Evolutionary conservation across 2,329 filamentous ascomycete genomes (phyloP), one percentile per base, ranked within the genome.

Genomic region (Phoma sp.): DNA sequence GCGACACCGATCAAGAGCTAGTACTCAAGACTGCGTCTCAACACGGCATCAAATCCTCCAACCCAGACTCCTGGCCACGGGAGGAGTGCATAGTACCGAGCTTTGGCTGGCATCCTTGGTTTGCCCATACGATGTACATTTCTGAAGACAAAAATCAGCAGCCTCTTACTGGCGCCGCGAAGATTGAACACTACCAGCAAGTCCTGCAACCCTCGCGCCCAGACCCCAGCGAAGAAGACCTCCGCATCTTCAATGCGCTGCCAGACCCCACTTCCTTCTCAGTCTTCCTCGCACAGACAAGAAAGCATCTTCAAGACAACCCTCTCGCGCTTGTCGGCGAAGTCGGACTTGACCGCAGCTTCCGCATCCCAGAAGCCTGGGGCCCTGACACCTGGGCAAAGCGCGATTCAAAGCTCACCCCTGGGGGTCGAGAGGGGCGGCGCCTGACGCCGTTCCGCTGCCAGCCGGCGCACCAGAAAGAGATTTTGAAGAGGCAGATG

Each of bases 91-190:
- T 88, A 24, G 64, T 93, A 3, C 89, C 90, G 0, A 86, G 86
- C n/a, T 93, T 93, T 74, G 90, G 90, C 18, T 93, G 90, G 89
- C 90, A 95, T 70, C 90, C 90, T 1, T 95, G 90, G 90, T 93
- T 93, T 73, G 89, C 89, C 1, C 81, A 93, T 71, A 86, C 90
- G 60, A 81, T 95, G 65, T 91, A 86, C 67, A 73, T 66, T 61
- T 66, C 4, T 14, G 11, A 25, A 22, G 43, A 54, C 1, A 9
- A 22, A 2, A 41, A 27, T 2, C 27, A 64, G 61, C 4, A 47
- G 44, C 13, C 48, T 13, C 70, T 80, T 8, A 70, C 70, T 3
- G 78, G 79, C 44, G 75, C 78, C 7, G 70, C 74, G 9, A 81
- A 79, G 44, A 82, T 77, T 55, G 64, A 59, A 56, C 89, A 93